A percentile compares a stretch with the other conserved stretches of the same genome.
These are phyloP conservation scores for Trichoderma aggressivum DNA, from an alignment of 2,329 filamentous ascomycete genomes.

Conservation along the genomic window DNA sequence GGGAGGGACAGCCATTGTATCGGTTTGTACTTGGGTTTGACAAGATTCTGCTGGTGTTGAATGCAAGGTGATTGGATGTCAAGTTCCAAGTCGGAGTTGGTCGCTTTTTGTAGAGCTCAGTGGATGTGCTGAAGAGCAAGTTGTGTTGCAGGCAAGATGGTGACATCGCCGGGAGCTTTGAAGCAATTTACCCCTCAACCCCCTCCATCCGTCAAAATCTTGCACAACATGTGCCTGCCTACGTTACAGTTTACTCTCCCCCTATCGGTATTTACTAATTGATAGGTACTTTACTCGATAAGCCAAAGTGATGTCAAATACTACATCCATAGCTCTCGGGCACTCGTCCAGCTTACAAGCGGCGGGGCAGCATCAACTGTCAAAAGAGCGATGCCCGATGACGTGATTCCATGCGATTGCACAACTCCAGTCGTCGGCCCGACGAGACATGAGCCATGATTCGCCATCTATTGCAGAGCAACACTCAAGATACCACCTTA, in stretches of 20 bases:
- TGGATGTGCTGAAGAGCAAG: neutral
- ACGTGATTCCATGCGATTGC: constrained; percentile 10
- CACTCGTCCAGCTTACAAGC: neutral
- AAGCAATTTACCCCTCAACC: neutral
- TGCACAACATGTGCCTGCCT: neutral
- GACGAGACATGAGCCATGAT: neutral
- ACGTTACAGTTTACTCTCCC: too few species aligned
- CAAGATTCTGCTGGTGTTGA: neutral
- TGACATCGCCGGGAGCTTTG: neutral
- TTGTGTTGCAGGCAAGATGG: neutral
- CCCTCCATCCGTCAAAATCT: neutral
- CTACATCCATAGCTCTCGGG: neutral
- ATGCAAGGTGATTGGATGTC: neutral
- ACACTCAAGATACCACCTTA: neutral
- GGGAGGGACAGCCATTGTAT: constrained; percentile 68
- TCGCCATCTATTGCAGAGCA: neutral
- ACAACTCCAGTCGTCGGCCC: neutral
- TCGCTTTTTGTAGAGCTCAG: neutral
- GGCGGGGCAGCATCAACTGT: neutral
- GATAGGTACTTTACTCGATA: neutral
- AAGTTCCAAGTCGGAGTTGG: constrained; percentile 20
- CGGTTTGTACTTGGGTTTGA: neutral
- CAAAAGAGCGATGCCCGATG: neutral
- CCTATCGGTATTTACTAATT: too few species aligned
- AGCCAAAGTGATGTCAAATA: neutral